A percentile compares a stretch with the other conserved stretches of the same genome.
phyloP scores from a whole-genome alignment of 2,329 filamentous ascomycete genomes.

The Arthroderma sp. region DNA sequence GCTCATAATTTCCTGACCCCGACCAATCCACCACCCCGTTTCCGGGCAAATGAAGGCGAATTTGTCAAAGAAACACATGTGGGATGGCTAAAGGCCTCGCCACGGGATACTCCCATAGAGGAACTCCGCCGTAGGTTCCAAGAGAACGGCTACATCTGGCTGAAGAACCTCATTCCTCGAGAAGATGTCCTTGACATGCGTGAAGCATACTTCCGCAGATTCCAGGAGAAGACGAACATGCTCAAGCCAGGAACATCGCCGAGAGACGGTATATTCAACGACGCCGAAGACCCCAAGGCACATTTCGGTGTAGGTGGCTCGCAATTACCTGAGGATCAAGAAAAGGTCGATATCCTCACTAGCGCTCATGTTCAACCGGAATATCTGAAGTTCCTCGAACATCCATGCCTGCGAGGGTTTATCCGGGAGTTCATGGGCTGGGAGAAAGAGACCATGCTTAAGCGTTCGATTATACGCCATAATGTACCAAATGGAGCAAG shows the following conservation, averaged over 20 bases:
- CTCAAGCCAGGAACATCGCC: constrained; percentile 26
- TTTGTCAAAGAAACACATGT: constrained; percentile 10
- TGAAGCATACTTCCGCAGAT: constrained; percentile 28
- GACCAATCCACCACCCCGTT: neutral
- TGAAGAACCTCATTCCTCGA: constrained; percentile 31
- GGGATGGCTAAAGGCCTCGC: constrained; percentile 22
- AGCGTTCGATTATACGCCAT: constrained; percentile 27
- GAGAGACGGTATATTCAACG: constrained; percentile 31
- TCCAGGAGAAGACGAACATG: constrained; percentile 24
- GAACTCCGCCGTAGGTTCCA: constrained; percentile 27
- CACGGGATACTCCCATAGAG: constrained; percentile 22
- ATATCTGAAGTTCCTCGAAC: constrained; percentile 24
- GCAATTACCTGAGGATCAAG: constrained; percentile 16
- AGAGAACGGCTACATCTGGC: constrained; percentile 29
- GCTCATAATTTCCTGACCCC: neutral
- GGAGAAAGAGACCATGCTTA: constrained; percentile 22
- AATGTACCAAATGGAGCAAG: constrained; percentile 25
- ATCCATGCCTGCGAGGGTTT: constrained; percentile 23
- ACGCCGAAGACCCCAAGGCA: constrained; percentile 18
- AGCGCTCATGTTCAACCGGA: constrained; percentile 20
- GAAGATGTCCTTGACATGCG: constrained; percentile 30
- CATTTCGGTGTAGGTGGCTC: constrained; percentile 25
- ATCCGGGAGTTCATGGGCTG: constrained; percentile 26
- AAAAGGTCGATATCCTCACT: constrained; percentile 17
- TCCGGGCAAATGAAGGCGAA: constrained; percentile 8